Conservation (phyloP, 108 stramenopile genomes). For the Nitzschia palea region DNA sequence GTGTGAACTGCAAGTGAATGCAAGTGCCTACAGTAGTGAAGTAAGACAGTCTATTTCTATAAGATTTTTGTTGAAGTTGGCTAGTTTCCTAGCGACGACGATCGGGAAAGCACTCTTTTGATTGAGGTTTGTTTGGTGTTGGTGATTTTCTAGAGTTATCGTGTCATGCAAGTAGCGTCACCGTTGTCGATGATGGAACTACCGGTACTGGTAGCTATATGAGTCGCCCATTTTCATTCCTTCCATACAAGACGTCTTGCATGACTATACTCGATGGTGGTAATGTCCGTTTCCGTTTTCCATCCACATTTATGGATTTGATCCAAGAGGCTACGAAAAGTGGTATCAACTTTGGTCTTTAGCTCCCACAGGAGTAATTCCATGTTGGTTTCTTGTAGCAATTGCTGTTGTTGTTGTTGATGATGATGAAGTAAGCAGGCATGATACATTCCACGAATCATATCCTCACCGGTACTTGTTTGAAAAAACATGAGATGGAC, state of each 20-base stretch:
- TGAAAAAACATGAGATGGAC: slow-evolving; percentile 49
- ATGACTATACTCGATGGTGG: slow-evolving; percentile 16
- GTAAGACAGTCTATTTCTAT: too few species aligned
- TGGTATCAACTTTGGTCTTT: background rate
- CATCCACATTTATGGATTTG: slow-evolving; percentile 22
- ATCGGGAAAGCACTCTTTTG: too few species aligned
- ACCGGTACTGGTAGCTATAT: too few species aligned
- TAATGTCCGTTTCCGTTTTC: slow-evolving; percentile 16
- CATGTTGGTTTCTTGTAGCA: background rate
- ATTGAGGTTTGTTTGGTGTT: too few species aligned
- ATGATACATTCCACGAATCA: slow-evolving; percentile 73
- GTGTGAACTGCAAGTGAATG: too few species aligned
- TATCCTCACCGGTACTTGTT: slow-evolving; percentile 49
- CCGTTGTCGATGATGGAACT: too few species aligned
- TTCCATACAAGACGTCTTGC: slow-evolving; percentile 9
- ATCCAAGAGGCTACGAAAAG: slow-evolving; percentile 6
- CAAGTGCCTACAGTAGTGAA: too few species aligned
- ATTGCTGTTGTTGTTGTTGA: background rate
- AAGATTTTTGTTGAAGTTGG: too few species aligned
- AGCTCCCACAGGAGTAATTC: background rate
- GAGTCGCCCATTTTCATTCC: too few species aligned
- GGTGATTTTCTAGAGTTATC: too few species aligned
- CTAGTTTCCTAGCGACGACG: too few species aligned
- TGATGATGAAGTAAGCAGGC: slow-evolving; percentile 39
- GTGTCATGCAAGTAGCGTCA: too few species aligned